Evolutionary conservation across 352 stramenopile species (phyloP).

Genomic region (Achlya hypogyna): DNA sequence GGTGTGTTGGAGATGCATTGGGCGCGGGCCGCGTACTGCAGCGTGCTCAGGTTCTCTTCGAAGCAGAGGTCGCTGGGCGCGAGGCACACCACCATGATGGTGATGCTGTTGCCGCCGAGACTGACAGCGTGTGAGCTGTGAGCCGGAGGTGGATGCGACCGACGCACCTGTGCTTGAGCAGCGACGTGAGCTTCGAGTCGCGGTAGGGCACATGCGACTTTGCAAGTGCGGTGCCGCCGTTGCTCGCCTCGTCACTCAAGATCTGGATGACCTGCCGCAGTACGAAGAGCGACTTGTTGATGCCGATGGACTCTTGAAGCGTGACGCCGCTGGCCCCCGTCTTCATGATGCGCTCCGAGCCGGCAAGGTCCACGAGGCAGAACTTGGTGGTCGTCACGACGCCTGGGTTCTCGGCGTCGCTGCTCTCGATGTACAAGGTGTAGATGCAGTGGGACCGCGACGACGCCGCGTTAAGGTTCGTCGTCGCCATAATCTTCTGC

Average conservation of each 20-base stretch:
- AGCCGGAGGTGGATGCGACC: neutral
- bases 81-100: conserved; percentile 86
- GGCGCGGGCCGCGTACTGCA: conserved; percentile 89
- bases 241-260: conserved; percentile 31
- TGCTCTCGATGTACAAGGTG: conserved; percentile 45
- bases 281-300: conserved; percentile 57
- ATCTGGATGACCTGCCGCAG: conserved; percentile 48
- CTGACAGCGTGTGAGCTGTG: conserved; percentile 2
- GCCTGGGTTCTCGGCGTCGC: conserved; percentile 26
- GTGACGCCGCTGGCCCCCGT: conserved; percentile 43
- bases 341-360: conserved; percentile 50
- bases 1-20: conserved; percentile 32
- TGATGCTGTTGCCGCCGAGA: conserved; percentile 82
- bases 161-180: conserved; percentile 69
- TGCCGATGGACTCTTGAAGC: conserved; percentile 46
- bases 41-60: conserved; percentile 88
- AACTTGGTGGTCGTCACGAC: conserved; percentile 41
- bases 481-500: conserved; percentile 56
- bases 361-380: conserved; percentile 39
- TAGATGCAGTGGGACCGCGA: conserved; percentile 49
- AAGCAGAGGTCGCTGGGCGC: conserved; percentile 74
- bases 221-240: neutral
- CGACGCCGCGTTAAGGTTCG: conserved; percentile 41
- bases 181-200: conserved; percentile 90
- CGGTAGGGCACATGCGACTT: conserved; percentile 84